A percentile compares a stretch with the other conserved stretches of the same genome.
Evolutionary conservation across 2,329 filamentous ascomycete genomes (phyloP).

Genomic region (Pyrenochaeta sp.): DNA sequence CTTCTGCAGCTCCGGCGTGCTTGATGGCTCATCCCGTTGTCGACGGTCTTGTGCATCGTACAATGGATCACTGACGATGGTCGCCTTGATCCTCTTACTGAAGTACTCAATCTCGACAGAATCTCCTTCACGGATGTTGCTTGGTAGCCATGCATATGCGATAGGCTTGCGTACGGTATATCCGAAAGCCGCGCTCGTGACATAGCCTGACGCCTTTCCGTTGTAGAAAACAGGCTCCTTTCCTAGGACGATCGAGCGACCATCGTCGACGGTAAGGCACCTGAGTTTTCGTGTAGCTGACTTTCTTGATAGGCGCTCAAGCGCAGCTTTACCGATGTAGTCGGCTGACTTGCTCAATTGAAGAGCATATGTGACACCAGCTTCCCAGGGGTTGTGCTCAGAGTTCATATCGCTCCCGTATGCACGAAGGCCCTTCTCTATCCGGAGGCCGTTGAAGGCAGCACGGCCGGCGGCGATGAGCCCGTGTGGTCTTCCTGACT

Average conservation of each 20-base stretch:
- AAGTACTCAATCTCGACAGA: conserved; percentile 69
- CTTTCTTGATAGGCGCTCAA: conserved; percentile 53
- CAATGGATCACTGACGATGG: conserved; percentile 60
- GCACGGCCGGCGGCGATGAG: conserved; percentile 65
- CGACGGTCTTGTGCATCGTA: conserved; percentile 54
- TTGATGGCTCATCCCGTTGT: conserved; percentile 33
- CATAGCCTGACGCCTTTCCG: conserved; percentile 60
- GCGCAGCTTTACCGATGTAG: conserved; percentile 61
- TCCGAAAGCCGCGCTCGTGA: conserved; percentile 68
- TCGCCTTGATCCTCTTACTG: conserved; percentile 61
- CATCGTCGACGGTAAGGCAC: conserved; percentile 64
- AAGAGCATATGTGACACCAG: conserved; percentile 62
- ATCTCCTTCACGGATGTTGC: conserved; percentile 55
- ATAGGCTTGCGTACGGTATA: conserved; percentile 66
- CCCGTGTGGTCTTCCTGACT: conserved; percentile 62
- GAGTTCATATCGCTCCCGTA: conserved; percentile 67
- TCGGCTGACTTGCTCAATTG: conserved; percentile 54
- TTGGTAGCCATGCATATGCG: conserved; percentile 66
- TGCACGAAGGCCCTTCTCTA: conserved; percentile 67
- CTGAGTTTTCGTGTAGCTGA: conserved; percentile 50
- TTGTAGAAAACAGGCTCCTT: conserved; percentile 67
- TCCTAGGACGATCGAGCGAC: conserved; percentile 64
- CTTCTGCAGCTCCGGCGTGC: conserved; percentile 28
- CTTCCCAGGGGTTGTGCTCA: conserved; percentile 68
- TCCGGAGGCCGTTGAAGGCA: conserved; percentile 65